Conservation (phyloP, 129 eudicot genomes). For the Lonicera japonica region DNA sequence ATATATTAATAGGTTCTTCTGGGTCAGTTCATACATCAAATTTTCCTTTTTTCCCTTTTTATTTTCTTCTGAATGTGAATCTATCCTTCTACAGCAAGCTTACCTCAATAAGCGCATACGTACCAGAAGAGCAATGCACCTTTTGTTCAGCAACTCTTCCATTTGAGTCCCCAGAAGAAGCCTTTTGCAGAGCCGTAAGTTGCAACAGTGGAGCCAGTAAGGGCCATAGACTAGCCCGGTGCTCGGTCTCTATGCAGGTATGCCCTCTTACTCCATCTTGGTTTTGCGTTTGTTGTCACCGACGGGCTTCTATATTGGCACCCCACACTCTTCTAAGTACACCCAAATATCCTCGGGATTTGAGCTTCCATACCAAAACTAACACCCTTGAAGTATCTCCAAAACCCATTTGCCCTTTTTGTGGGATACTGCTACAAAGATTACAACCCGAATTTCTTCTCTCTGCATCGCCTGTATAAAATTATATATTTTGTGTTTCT, state of each 20-base stretch:
- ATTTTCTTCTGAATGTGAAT: background rate
- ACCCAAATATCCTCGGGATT: slow-evolving; percentile 38
- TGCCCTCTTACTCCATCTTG: slow-evolving; percentile 59
- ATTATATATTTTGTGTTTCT: background rate
- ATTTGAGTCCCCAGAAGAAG: slow-evolving; percentile 60
- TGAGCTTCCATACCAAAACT: background rate
- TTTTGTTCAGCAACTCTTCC: slow-evolving; percentile 68
- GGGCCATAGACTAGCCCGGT: slow-evolving; percentile 54
- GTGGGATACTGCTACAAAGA: slow-evolving; percentile 77
- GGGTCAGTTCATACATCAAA: background rate
- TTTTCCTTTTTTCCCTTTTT: too few relatives aligned
- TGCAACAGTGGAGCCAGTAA: slow-evolving; percentile 15
- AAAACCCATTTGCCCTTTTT: slow-evolving; percentile 74
- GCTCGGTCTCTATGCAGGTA: slow-evolving; percentile 63
- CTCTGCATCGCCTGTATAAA: slow-evolving; percentile 50
- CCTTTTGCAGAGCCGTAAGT: slow-evolving; percentile 41
- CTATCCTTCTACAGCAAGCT: slow-evolving; percentile 17
- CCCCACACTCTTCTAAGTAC: slow-evolving; percentile 45
- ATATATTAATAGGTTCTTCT: too few relatives aligned
- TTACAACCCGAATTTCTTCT: slow-evolving; percentile 55
- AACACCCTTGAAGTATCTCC: slow-evolving; percentile 6
- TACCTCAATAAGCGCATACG: slow-evolving; percentile 16
- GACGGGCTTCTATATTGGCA: slow-evolving; percentile 52
- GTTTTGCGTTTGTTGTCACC: slow-evolving; percentile 73
- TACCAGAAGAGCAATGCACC: slow-evolving; percentile 51